Evolutionary conservation across 805 yeast genomes (phyloP).

Genomic region (Candida verbasci): DNA sequence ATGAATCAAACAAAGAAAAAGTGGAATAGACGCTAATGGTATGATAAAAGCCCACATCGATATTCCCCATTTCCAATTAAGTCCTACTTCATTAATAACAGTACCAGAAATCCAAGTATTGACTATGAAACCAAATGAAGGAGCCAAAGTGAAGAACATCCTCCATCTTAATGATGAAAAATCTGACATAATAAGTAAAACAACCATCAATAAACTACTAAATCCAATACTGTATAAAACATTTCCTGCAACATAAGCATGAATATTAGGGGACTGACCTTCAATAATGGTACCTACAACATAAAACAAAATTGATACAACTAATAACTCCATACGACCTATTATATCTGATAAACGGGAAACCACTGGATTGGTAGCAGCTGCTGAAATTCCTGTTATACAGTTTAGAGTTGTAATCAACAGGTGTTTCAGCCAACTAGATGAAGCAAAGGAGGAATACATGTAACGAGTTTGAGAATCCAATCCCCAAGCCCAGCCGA

Average conservation of each 20-base stretch:
- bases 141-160: slow-evolving; percentile 57
- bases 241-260: slow-evolving; percentile 61
- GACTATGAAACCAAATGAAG: slow-evolving; percentile 69
- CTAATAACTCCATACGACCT: slow-evolving; percentile 54
- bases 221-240: slow-evolving; percentile 49
- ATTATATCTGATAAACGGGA: slow-evolving; percentile 65
- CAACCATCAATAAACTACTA: slow-evolving; percentile 55
- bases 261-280: slow-evolving; percentile 55
- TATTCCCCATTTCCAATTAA: slow-evolving; percentile 67
- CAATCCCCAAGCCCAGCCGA: slow-evolving; percentile 57
- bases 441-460: slow-evolving; percentile 47
- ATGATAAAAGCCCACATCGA: slow-evolving; percentile 79
- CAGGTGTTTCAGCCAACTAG: slow-evolving; percentile 51
- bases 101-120: slow-evolving; percentile 77
- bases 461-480: slow-evolving; percentile 48
- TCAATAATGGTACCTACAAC: slow-evolving; percentile 61
- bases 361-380: slow-evolving; percentile 61
- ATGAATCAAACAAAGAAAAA: slow-evolving; percentile 48
- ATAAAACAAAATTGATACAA: slow-evolving; percentile 50
- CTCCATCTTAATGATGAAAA: slow-evolving; percentile 69
- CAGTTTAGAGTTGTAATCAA: slow-evolving; percentile 56
- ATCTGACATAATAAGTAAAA: slow-evolving; percentile 61
- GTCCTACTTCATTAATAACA: slow-evolving; percentile 37
- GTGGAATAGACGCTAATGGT: slow-evolving; percentile 63
- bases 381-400: slow-evolving; percentile 55